These are phyloP conservation scores for Nakataea oryzae DNA, from an alignment of 2,329 filamentous ascomycete species.

Conservation along the genomic window DNA sequence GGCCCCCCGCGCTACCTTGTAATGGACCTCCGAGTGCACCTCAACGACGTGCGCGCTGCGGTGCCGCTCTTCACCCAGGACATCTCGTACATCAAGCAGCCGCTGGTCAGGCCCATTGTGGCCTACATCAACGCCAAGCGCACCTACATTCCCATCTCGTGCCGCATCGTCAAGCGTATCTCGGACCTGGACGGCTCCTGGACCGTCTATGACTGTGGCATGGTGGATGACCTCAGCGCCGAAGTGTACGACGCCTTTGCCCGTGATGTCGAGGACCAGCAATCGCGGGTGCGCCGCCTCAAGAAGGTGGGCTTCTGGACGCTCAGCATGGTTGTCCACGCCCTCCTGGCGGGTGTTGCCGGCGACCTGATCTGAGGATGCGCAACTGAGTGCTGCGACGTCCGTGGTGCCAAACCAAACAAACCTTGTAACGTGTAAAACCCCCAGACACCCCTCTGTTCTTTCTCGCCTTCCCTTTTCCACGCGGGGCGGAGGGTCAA, in stretches of 20 bases:
- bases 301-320: conserved; percentile 96
- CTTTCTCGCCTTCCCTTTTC: not conserved
- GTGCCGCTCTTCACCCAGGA: conserved; percentile 89
- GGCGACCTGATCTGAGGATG: conserved; percentile 51
- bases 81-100: conserved; percentile 92
- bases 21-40: conserved; percentile 88
- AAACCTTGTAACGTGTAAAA: not conserved
- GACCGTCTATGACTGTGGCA: conserved; percentile 85
- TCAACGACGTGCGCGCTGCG: conserved; percentile 88
- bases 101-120: conserved; percentile 88
- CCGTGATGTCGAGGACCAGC: conserved; percentile 78
- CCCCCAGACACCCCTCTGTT: no score
- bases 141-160: conserved; percentile 92
- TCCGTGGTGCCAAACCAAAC: no score
- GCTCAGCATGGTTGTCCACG: conserved; percentile 81
- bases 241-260: conserved; percentile 95
- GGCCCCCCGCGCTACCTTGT: conserved; percentile 73
- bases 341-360: conserved; percentile 88
- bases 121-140: conserved; percentile 95
- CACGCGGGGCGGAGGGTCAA: not conserved
- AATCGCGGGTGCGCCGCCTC: conserved; percentile 74
- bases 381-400: no score
- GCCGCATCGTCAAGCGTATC: conserved; percentile 81
- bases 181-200: conserved; percentile 91
- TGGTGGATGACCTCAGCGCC: conserved; percentile 87